Evolutionary conservation across 1,139 yeast species (phyloP).

Genomic region (Lodderomyces metapsilosis): DNA sequence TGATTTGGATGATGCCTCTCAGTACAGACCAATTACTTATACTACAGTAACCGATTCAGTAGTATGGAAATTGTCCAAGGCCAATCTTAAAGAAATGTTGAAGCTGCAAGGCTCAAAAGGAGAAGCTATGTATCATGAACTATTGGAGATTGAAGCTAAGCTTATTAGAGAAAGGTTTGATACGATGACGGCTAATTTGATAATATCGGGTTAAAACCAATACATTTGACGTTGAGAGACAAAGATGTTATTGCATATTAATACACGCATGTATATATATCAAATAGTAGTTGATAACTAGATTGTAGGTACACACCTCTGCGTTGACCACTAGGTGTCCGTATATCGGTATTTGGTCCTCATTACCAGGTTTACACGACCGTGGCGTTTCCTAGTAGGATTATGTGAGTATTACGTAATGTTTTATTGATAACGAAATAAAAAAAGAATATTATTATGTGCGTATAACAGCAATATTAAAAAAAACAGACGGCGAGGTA

Average conservation of each 20-base stretch:
- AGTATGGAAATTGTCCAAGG: constrained; percentile 68
- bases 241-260: too few relatives aligned
- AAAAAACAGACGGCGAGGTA: not conserved
- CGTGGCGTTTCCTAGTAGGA: not conserved
- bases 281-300: too few relatives aligned
- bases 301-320: too few relatives aligned
- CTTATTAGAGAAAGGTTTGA: constrained; percentile 74
- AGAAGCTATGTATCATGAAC: constrained; percentile 62
- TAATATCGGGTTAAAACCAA: constrained; percentile 51
- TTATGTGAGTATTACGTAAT: not conserved
- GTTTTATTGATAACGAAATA: not conserved
- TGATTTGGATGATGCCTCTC: constrained; percentile 44
- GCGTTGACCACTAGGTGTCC: too few relatives aligned
- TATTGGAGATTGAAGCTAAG: constrained; percentile 62
- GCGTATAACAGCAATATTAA: not conserved
- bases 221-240: too few relatives aligned
- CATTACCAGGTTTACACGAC: not conserved
- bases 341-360: too few relatives aligned
- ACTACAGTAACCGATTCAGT: constrained; percentile 55
- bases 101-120: constrained; percentile 36
- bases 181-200: constrained; percentile 65
- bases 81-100: constrained; percentile 43
- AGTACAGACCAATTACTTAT: constrained; percentile 43
- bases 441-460: not conserved
- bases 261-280: too few relatives aligned